These are phyloP conservation scores for Aspergillus quadrilineatus DNA, from an alignment of 2,329 filamentous ascomycete genomes.

Conservation along the genomic window DNA sequence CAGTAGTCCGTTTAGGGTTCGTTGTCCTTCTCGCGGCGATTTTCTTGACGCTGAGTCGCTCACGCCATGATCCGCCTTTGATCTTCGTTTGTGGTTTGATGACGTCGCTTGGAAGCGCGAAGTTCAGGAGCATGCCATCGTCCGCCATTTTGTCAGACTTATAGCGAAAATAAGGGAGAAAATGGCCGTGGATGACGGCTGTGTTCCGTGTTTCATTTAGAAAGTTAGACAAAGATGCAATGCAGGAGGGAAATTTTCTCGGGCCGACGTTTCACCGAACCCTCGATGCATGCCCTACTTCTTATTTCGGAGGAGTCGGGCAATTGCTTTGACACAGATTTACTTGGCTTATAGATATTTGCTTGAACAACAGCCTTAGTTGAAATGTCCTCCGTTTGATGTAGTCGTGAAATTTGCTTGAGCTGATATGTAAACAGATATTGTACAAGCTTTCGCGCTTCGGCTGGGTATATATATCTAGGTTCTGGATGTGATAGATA, in stretches of 20 bases:
- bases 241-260: slow-evolving; percentile 34
- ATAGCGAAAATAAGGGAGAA: neutral
- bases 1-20: slow-evolving; percentile 25
- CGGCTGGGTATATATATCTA: neutral
- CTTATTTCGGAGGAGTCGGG: slow-evolving; percentile 17
- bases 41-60: slow-evolving; percentile 78
- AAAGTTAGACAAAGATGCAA: neutral
- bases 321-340: no score
- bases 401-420: no score
- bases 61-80: slow-evolving; percentile 91
- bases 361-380: no score
- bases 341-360: no score
- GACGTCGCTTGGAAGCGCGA: slow-evolving; percentile 70
- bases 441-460: neutral
- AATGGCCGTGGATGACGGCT: neutral
- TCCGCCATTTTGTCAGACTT: slow-evolving; percentile 67
- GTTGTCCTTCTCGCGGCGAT: slow-evolving; percentile 56
- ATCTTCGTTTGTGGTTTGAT: slow-evolving; percentile 63
- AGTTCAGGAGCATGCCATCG: slow-evolving; percentile 93
- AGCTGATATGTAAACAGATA: neutral
- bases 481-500: neutral
- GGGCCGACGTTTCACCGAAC: slow-evolving; percentile 30
- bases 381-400: no score
- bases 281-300: slow-evolving; percentile 34
- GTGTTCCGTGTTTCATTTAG: neutral